A percentile compares a stretch with the other conserved stretches of the same genome.
These are phyloP conservation scores for Prorocentrum cordatum DNA, from an alignment of 169 alveolate genomes.

Conservation along the genomic window DNA sequence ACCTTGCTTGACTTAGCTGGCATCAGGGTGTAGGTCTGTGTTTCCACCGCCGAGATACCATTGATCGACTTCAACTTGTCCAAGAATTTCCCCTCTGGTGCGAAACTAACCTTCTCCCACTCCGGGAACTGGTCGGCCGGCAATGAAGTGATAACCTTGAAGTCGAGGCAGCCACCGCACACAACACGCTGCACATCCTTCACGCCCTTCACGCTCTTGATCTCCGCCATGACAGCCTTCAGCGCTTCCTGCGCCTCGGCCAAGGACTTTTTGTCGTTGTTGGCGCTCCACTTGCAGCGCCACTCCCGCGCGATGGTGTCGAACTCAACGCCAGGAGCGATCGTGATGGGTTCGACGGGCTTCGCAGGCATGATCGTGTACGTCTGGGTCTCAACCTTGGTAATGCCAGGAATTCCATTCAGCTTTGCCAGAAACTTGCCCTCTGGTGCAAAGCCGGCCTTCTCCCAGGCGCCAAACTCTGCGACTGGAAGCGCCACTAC, in stretches of 20 bases:
- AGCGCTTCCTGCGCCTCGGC: constrained; percentile 35
- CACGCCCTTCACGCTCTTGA: constrained; percentile 43
- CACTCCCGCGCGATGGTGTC: constrained; percentile 64
- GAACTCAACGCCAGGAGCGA: too few species aligned
- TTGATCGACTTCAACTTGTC: constrained; percentile 6
- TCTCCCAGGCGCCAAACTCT: constrained; percentile 20
- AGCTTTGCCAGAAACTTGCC: too few species aligned
- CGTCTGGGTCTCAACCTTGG: too few species aligned
- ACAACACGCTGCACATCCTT: constrained; percentile 41
- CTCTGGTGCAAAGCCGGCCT: constrained; percentile 45
- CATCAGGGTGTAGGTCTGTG: constrained; percentile 50
- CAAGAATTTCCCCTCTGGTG: constrained; percentile 58
- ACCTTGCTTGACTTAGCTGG: too few species aligned
- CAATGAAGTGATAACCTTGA: constrained; percentile 48
- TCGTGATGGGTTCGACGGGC: too few species aligned
- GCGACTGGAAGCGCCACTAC: constrained; percentile 31
- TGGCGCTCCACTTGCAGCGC: constrained; percentile 67
- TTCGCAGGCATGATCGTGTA: too few species aligned
- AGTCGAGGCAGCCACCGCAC: constrained; percentile 51
- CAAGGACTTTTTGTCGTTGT: constrained; percentile 40
- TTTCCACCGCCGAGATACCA: constrained; percentile 35
- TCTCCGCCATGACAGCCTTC: constrained; percentile 31
- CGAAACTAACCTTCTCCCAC: constrained; percentile 48
- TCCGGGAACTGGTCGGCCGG: constrained; percentile 1
- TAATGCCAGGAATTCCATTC: too few species aligned